Conservation (phyloP, 148 eudicot species). For the Dysphania ambrosioides region DNA sequence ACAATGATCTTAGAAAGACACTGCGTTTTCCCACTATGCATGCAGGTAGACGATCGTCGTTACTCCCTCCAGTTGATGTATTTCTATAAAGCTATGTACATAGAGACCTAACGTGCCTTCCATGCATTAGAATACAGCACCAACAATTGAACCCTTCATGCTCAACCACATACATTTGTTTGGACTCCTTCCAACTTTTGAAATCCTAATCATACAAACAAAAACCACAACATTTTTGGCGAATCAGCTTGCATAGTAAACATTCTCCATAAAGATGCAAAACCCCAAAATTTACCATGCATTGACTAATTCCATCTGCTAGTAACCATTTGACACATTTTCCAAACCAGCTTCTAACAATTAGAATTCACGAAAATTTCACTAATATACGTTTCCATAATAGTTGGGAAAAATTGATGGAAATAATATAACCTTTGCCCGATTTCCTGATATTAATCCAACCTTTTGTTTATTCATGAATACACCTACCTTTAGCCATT, state of each 20-base stretch:
- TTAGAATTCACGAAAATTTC: neutral
- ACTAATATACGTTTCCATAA: neutral
- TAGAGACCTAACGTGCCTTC: neutral
- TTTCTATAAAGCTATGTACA: neutral
- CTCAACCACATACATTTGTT: slow-evolving; percentile 8
- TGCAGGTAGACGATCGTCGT: neutral
- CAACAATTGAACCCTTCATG: slow-evolving; percentile 14
- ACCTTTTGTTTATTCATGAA: too few species aligned
- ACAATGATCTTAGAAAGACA: neutral
- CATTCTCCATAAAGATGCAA: neutral
- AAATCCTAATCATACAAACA: slow-evolving; percentile 14
- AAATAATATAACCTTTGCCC: too few species aligned
- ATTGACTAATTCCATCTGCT: neutral
- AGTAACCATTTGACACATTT: neutral
- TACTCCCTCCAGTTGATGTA: neutral
- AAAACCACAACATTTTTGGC: neutral
- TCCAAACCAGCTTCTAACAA: neutral
- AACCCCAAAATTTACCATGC: neutral
- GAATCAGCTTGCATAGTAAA: neutral
- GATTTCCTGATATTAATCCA: too few species aligned
- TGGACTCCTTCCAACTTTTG: slow-evolving; percentile 24
- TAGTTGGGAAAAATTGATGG: neutral
- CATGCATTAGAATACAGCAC: slow-evolving; percentile 17
- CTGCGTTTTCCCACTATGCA: neutral
- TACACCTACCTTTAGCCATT: too few species aligned